Evolutionary conservation across 2,329 filamentous ascomycete species (phyloP).

Genomic region (Colletotrichum graminicola): DNA sequence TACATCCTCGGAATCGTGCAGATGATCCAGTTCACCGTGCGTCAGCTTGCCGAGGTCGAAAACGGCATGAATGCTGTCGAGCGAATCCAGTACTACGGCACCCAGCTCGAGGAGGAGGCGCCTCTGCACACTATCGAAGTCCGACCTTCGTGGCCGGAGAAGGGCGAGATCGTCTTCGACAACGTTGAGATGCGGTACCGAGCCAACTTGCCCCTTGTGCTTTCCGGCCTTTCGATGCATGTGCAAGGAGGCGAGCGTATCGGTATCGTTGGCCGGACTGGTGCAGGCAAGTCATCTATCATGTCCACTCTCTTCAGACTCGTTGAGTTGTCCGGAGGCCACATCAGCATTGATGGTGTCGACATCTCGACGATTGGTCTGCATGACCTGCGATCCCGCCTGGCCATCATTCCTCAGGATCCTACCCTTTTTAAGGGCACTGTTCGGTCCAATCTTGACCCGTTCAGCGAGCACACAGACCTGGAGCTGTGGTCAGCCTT

Average conservation of each 20-base stretch:
- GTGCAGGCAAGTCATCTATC: constrained; percentile 86
- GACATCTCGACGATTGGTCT: constrained; percentile 81
- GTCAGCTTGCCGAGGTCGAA: constrained; percentile 94
- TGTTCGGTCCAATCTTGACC: constrained; percentile 83
- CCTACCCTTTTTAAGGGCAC: constrained; percentile 87
- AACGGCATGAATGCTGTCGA: constrained; percentile 99
- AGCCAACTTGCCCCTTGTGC: constrained; percentile 76
- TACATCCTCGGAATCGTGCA: constrained; percentile 95
- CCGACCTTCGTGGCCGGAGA: constrained; percentile 83
- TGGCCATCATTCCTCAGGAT: constrained; percentile 88
- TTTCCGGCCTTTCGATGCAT: constrained; percentile 78
- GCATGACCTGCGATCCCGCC: constrained; percentile 78
- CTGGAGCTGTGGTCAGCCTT: constrained; percentile 83
- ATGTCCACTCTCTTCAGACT: constrained; percentile 87
- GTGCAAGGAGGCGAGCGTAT: constrained; percentile 82
- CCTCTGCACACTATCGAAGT: constrained; percentile 83
- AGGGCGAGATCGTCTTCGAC: constrained; percentile 83
- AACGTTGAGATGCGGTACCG: constrained; percentile 85
- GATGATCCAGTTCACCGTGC: constrained; percentile 95
- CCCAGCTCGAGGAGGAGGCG: constrained; percentile 87
- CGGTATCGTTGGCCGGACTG: constrained; percentile 84
- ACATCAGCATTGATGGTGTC: constrained; percentile 74
- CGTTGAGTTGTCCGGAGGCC: constrained; percentile 72
- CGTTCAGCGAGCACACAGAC: constrained; percentile 83
- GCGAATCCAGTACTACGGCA: constrained; percentile 90